Percentiles rank a stretch among this genome's conserved stretches.
phyloP scores from a whole-genome alignment of 768 basidiomycete species.

The Phylloporus arenicola region DNA sequence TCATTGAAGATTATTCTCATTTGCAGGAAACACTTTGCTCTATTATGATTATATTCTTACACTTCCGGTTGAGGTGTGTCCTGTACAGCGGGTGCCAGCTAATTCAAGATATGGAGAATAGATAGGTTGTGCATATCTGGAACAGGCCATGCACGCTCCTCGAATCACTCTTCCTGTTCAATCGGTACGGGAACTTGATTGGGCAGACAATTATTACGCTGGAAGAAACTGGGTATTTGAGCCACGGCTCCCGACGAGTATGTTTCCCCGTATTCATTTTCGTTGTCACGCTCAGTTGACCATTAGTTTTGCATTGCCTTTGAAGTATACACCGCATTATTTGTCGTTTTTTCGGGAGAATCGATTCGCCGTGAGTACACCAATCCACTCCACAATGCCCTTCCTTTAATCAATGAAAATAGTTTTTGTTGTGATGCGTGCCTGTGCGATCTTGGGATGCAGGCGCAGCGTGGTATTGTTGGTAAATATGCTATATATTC shows the following conservation, averaged over 20 bases:
- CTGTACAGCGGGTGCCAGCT: background rate
- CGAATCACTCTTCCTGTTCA: constrained; percentile 10
- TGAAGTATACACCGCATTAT: background rate
- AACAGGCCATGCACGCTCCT: background rate
- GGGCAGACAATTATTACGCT: constrained; percentile 20
- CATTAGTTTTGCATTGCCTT: constrained; percentile 7
- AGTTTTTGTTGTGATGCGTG: constrained; percentile 23
- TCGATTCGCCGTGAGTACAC: constrained; percentile 10
- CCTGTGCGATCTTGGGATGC: constrained; percentile 20
- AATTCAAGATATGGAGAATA: background rate
- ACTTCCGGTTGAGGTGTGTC: constrained; percentile 21
- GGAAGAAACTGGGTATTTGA: constrained; percentile 19
- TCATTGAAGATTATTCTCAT: constrained; percentile 4
- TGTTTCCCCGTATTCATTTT: no score
- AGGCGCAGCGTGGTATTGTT: background rate
- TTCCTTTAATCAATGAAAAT: no score
- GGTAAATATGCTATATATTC: constrained; percentile 5
- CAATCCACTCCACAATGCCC: no score
- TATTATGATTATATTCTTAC: constrained; percentile 26
- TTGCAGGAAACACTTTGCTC: constrained; percentile 19
- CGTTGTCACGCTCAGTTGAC: background rate
- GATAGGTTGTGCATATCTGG: constrained; percentile 17
- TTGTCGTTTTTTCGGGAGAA: constrained; percentile 1
- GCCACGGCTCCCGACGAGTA: constrained; percentile 8
- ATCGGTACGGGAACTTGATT: constrained; percentile 12